Evolutionary conservation across 2,329 filamentous ascomycete genomes (phyloP), one percentile per base, ranked within the genome.

Genomic region (Geosmithia morbida): DNA sequence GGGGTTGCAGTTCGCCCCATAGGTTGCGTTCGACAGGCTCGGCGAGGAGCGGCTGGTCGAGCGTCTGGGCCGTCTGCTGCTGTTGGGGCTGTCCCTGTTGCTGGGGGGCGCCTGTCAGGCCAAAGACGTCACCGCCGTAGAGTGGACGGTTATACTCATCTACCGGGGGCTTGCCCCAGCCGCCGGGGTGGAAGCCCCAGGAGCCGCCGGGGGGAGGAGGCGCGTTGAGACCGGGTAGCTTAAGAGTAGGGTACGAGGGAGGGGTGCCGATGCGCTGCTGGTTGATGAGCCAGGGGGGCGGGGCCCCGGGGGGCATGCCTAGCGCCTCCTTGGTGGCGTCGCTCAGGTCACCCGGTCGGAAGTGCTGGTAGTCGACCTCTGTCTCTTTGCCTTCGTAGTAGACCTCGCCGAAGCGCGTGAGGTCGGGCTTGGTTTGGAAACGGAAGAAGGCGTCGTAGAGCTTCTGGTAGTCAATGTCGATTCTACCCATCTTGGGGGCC

Each of bases 351-450:
- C 92, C 92, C 1, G 92, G 87, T 53, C 88, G 81, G 50, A 96
- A 77, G 66, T 96, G 86, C 56, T 86, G 83, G 52, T 94, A 76
- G 61, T 97, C 94, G 1, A 92, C 95, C 66, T 98, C 92, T 59
- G 87, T 92, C 62, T 98, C 92, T 64, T 98, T 98, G 60, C 92
- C 92, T 66, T 98, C 92, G 62, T 97, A 97, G 65, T 98, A 98
- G n/a, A 98, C 89, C 64, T 98, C 92, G 41, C 92, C 92, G 56
- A 95, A 98, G 42, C 89, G 79, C 30, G 92, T 97, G 52, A 98
- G 69, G 55, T 88, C 82, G 0, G 92, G 92, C 66, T 98, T 98
- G 41, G 87, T 94, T 67, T 98, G 92, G 61, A 95, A 94, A 50
- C 88, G 80, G 72, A 98, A 98, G 71, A 98, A 98, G 3, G 92